phyloP scores from a whole-genome alignment of 768 basidiomycete genomes.

The Lentinula raphanica region DNA sequence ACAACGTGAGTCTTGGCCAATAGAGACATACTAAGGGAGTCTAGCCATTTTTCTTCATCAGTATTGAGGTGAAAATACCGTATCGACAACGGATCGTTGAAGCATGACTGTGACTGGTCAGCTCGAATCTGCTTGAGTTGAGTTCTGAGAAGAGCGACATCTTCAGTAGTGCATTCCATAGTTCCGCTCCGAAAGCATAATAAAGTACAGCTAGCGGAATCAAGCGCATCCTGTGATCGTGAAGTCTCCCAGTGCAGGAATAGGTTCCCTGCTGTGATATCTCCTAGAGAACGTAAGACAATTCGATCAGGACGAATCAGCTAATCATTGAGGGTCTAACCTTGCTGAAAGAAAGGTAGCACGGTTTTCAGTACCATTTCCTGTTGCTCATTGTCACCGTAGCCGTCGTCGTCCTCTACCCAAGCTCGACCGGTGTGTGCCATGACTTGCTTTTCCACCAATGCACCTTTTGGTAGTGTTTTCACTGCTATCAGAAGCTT shows the following conservation, averaged over 20 bases:
- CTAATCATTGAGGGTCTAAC: conserved; percentile 22
- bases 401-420: conserved; percentile 41
- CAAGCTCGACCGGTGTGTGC: conserved; percentile 60
- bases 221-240: conserved; percentile 31
- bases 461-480: conserved; percentile 65
- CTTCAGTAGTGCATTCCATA: conserved; percentile 6
- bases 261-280: conserved; percentile 12
- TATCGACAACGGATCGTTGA: conserved; percentile 30
- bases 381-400: conserved; percentile 14
- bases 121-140: neutral
- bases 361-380: conserved; percentile 29
- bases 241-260: conserved; percentile 46
- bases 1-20: no score
- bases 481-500: conserved; percentile 59
- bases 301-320: neutral
- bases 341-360: conserved; percentile 34
- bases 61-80: conserved; percentile 38
- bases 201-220: conserved; percentile 32
- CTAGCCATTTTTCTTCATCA: no score
- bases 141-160: neutral
- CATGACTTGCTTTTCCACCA: conserved; percentile 72
- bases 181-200: conserved; percentile 38
- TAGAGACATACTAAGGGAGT: neutral
- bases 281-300: conserved; percentile 4
- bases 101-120: neutral